Evolutionary conservation across 2,329 filamentous ascomycete species (phyloP).

Genomic region (Calonectria crousiana): DNA sequence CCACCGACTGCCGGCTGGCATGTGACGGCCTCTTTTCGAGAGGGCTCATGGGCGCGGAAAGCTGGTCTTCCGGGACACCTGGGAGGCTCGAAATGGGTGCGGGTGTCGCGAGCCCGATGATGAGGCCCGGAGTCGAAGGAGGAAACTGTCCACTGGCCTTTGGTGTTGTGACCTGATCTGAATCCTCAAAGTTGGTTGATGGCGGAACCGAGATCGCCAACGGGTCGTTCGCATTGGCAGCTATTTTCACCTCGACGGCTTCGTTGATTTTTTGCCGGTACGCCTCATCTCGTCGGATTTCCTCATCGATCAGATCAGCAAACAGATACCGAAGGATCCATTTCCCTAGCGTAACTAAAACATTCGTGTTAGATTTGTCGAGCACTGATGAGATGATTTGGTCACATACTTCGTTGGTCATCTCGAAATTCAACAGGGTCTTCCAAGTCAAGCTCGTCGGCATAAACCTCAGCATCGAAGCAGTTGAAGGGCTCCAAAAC

Average conservation of each 20-base stretch:
- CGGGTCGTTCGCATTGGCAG: constrained; percentile 70
- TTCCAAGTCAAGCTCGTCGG: constrained; percentile 83
- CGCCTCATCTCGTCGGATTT: constrained; percentile 83
- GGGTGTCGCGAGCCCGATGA: constrained; percentile 83
- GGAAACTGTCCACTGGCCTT: constrained; percentile 72
- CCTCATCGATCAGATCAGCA: constrained; percentile 87
- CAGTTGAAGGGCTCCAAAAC: constrained; percentile 94
- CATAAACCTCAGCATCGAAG: constrained; percentile 98
- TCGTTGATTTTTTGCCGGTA: constrained; percentile 79
- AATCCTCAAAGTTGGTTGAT: constrained; percentile 46
- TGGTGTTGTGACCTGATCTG: constrained; percentile 68
- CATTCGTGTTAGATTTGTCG: constrained; percentile 37
- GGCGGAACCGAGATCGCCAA: constrained; percentile 65
- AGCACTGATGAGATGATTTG: too few species aligned
- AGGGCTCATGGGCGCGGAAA: constrained; percentile 56
- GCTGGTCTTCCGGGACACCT: constrained; percentile 61
- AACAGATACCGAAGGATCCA: constrained; percentile 97
- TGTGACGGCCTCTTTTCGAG: constrained; percentile 69
- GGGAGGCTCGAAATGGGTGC: constrained; percentile 54
- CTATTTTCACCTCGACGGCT: constrained; percentile 68
- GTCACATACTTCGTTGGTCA: constrained; percentile 85
- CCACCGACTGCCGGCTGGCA: constrained; percentile 70
- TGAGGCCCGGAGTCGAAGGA: constrained; percentile 79
- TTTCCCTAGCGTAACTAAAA: constrained; percentile 91
- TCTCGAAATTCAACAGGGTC: constrained; percentile 86